These are phyloP conservation scores for Decorospora gaudefroyi DNA, from an alignment of 2,329 filamentous ascomycete species.

Conservation along the genomic window DNA sequence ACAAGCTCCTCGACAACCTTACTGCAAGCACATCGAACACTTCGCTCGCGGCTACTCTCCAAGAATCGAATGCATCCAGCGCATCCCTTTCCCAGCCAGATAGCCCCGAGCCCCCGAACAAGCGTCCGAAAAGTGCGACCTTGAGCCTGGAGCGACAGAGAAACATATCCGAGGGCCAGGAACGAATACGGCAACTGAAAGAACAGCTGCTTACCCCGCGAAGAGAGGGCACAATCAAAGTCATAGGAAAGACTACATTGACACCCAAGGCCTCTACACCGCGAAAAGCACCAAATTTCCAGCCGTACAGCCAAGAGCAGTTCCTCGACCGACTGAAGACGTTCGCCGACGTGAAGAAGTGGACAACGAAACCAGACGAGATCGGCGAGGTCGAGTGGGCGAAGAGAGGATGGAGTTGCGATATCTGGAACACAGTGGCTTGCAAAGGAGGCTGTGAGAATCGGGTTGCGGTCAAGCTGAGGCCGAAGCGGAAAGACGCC, in stretches of 20 bases:
- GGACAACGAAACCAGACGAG: constrained; percentile 86
- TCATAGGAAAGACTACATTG: constrained; percentile 34
- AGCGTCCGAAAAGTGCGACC: constrained; percentile 44
- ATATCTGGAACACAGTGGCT: constrained; percentile 71
- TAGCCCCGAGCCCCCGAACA: constrained; percentile 39
- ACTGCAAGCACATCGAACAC: constrained; percentile 56
- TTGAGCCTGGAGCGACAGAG: constrained; percentile 34
- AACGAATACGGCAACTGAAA: constrained; percentile 39
- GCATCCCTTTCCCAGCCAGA: constrained; percentile 30
- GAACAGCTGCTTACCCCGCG: constrained; percentile 40
- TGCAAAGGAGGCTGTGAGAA: constrained; percentile 81
- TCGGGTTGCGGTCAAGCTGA: constrained; percentile 78
- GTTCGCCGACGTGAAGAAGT: constrained; percentile 88
- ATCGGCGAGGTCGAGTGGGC: constrained; percentile 94
- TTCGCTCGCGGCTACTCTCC: constrained; percentile 43
- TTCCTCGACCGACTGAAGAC: constrained; percentile 82
- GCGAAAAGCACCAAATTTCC: constrained; percentile 68
- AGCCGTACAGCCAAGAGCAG: constrained; percentile 80
- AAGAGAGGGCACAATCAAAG: constrained; percentile 38
- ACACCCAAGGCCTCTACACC: constrained; percentile 32
- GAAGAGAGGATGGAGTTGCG: constrained; percentile 87
- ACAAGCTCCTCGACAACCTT: constrained; percentile 63
- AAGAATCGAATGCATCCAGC: constrained; percentile 45
- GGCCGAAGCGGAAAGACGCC: constrained; percentile 56
- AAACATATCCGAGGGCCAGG: constrained; percentile 36